A percentile compares a stretch with the other conserved stretches of the same genome.
phyloP scores from a whole-genome alignment of 2,329 filamentous ascomycete species.

The Neopestalotiopsis sp. region DNA sequence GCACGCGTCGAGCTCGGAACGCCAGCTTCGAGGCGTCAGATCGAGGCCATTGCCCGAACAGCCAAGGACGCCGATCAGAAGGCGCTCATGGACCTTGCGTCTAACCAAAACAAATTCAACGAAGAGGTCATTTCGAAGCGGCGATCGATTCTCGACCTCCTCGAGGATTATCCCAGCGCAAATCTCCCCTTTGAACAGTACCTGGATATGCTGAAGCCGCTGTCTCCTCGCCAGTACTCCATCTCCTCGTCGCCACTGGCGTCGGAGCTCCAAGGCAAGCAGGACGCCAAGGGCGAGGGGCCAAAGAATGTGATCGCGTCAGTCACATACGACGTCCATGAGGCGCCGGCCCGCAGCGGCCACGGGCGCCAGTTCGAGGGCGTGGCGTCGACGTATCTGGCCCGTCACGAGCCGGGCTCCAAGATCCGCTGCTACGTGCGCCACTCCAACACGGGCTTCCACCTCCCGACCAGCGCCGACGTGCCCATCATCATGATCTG shows the following conservation, averaged over 20 bases:
- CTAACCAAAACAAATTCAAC: neutral
- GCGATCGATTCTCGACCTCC: slow-evolving; percentile 52
- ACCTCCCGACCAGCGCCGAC: neutral
- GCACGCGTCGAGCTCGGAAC: slow-evolving; percentile 6
- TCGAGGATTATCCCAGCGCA: slow-evolving; percentile 56
- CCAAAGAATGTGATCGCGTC: slow-evolving; percentile 4
- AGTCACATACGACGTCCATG: slow-evolving; percentile 10
- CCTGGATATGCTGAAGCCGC: slow-evolving; percentile 61
- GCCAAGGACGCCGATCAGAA: slow-evolving; percentile 2
- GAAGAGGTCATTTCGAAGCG: slow-evolving; percentile 3
- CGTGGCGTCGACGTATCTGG: slow-evolving; percentile 8
- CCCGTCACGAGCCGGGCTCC: neutral
- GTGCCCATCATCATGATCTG: slow-evolving; percentile 13
- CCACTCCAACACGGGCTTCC: slow-evolving; percentile 13
- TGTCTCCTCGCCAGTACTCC: slow-evolving; percentile 63
- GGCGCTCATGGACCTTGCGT: neutral
- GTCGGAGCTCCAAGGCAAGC: slow-evolving; percentile 21
- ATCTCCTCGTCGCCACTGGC: slow-evolving; percentile 61
- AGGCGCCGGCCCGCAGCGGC: slow-evolving; percentile 12
- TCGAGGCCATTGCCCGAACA: neutral
- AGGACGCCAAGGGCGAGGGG: neutral
- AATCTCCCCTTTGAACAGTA: slow-evolving; percentile 58
- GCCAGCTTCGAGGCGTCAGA: slow-evolving; percentile 3
- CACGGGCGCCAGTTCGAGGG: neutral
- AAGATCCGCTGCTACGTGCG: slow-evolving; percentile 11